Base-by-base conservation (phyloP, 108 stramenopile species). In the Pseudonitzschia multiseries region DNA sequence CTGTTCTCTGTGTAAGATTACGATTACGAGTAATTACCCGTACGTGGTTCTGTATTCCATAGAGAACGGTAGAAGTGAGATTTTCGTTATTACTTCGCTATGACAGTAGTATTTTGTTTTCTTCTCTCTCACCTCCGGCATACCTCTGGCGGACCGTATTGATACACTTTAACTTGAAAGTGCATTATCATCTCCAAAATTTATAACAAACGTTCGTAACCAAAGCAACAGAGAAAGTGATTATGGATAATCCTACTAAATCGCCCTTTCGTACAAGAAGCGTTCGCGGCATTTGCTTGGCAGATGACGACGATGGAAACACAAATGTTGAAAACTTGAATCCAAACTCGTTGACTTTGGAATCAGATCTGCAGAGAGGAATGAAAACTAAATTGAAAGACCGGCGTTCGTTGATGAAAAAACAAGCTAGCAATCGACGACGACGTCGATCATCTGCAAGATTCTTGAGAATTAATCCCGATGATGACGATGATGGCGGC, bases 371-470 rank as follows among this genome's bases (percentile, higher is more conserved):
- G 13, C 2, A 9, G 36, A 4, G 9, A 36, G 32, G 12, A 5
- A 62, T 62, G 61, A 62, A 18, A n/a, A 62, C 40, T 15, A 62
- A 62, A 26, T n/a, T 62, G 36, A 62, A 62, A 62, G 61, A 62
- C 15, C 61, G 61, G 8, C 61, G 61, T 40, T 62, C 61, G 4
- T 40, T 62, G 21, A 62, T 62, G 61, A 62, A 62, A 14, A 62
- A 62, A 40, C 61, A 62, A 29, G 29, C 27, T 32, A 77, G 53
- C 22, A 71, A 29, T 68, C 83, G 83, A 53, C 78, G 81, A 36
- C 84, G 84, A 31, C 86, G 93, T 70, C 87, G 93, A 32, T 92
- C 90, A 21, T 89, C 88, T 9, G 93, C 91, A 18, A 78, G 88
- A 1, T 94, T 94, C 72, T 75, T 94, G 51, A 73, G 76, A 26